Conservation (phyloP, 2,329 filamentous ascomycete species). For the Pseudogymnoascus sp. region DNA sequence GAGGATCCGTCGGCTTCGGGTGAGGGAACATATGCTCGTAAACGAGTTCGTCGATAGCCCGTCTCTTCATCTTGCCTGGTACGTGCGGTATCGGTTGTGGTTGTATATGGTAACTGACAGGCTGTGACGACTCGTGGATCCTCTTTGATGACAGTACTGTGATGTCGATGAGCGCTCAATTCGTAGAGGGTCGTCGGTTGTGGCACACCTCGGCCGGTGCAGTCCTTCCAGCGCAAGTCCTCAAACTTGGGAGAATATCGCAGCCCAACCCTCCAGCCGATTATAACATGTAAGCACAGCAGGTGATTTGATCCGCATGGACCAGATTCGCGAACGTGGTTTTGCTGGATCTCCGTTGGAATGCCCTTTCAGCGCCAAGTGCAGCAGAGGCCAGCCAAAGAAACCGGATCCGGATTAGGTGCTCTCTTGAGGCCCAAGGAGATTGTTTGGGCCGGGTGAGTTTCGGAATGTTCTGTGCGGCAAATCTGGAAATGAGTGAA, state of each 20-base stretch:
- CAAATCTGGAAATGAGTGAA: background rate
- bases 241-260: constrained; percentile 5
- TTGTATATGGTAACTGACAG: background rate
- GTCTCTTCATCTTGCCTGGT: constrained; percentile 56
- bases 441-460: background rate
- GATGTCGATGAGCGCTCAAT: constrained; percentile 1
- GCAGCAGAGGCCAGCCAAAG: background rate
- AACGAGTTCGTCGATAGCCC: constrained; percentile 62
- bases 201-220: background rate
- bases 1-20: constrained; percentile 59
- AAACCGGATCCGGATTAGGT: background rate
- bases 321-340: background rate
- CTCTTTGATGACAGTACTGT: background rate
- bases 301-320: background rate
- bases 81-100: constrained; percentile 3
- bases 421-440: background rate
- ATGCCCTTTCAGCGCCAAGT: background rate
- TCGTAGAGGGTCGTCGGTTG: background rate
- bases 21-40: constrained; percentile 67
- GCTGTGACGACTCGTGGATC: background rate
- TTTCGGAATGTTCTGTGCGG: background rate
- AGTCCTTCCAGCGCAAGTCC: constrained; percentile 5
- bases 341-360: background rate
- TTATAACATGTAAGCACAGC: constrained; percentile 3
- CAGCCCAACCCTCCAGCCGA: background rate